Base-by-base conservation (phyloP, 108 stramenopile genomes). In the Parietichytrium sp. region DNA sequence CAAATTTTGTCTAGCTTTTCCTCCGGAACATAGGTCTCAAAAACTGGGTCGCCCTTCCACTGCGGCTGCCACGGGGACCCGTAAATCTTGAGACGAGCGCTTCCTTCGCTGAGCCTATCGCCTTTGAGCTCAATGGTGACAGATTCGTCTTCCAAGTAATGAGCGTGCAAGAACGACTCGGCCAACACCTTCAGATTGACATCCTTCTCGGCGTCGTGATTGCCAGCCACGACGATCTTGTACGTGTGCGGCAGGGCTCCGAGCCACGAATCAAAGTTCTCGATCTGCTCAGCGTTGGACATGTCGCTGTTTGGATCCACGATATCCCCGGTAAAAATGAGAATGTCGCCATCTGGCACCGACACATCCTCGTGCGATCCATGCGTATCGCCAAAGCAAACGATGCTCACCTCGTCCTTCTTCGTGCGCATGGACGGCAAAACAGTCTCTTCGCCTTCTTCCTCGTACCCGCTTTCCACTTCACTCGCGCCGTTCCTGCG, bases 41-140 rank as follows among this genome's bases (percentile, higher is more conserved):
- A 72, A n/a, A n/a, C n/a, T n/a, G n/a, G n/a, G n/a, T n/a, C n/a
- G 12, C 61, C 61, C n/a, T 36, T 23, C 61, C 61, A 72, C 42
- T 72, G 61, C 10, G 61, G 61, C 33, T 72, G 61, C 61, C 61
- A 72, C 20, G 61, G 61, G 16, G 61, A 72, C 13, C 61, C 61
- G 20, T 72, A 72, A 27, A 72, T 72, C n/a, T 23, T 16, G 42
- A 72, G 38, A 27, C 38, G 38, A 12, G 36, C 61, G 10, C 12
- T 23, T 6, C n/a, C 10, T n/a, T n/a, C n/a, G n/a, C n/a, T n/a
- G n/a, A n/a, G n/a, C n/a, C n/a, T n/a, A n/a, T n/a, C n/a, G 29
- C 38, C 38, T 10, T n/a, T 42, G 0, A 45, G 38, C 2, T 27
- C 6, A 23, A 72, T 20, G 6, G 18, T 25, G 33, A 72, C 20